Evolutionary conservation across 805 yeast genomes (phyloP), one percentile per base, ranked within the genome.

Genomic region (Saccharomycopsis fodiens): DNA sequence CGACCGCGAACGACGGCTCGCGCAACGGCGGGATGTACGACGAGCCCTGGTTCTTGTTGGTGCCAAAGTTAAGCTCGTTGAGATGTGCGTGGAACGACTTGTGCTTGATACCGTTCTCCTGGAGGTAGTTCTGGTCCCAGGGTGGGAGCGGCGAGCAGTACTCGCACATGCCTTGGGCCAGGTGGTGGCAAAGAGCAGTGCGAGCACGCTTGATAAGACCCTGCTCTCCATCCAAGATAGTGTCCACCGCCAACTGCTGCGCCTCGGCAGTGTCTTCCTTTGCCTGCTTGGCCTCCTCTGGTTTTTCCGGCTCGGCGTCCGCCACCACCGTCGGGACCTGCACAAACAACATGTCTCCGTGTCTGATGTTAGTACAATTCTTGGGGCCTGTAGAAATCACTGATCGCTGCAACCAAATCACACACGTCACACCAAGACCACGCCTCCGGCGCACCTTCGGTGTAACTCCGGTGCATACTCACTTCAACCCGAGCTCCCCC

Each of bases 131-230:
- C 52, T 72, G 73, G 61, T 93, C 96, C 86, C 91, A 93, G 2
- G 98, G 97, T 30, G 96, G 96, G 43, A 93, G 66, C 0, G 97
- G 96, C 29, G 94, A 79, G 61, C 97, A 93, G 59, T 88, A 87
- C 58, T 93, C 98, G 63, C 98, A 93, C 97, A 93, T 93, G 1
- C 97, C 99, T 55, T 82, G 82, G 32, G 81, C 91, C 2, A 91
- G 84, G 60, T 93, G 98, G 49, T 81, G 76, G 63, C 98, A 91
- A 51, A 88, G 66, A 2, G 61, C 55, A 1, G 86, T 75, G 52
- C 68, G 72, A 31, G 68, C 63, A 29, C 98, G 72, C 23, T 71
- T 63, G 46, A 93, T 86, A 45, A 83, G 66, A 0, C 98, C 99
- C 37, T 75, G 73, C 45, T 76, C 72, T 23, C 67, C 69, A 42